Base-by-base conservation (phyloP, 768 basidiomycete genomes). In the Zangia roseola region DNA sequence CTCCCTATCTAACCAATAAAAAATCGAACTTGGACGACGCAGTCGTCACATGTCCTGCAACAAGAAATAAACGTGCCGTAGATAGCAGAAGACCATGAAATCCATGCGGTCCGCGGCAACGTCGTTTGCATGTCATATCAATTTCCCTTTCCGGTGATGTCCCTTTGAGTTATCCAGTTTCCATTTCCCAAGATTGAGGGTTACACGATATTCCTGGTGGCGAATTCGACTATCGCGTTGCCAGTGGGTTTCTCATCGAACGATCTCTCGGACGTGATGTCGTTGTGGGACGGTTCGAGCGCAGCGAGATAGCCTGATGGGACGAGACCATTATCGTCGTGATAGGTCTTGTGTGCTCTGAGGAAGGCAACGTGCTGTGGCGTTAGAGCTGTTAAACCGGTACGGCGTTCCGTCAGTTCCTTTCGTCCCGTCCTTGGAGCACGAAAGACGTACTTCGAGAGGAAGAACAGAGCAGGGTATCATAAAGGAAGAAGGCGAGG, bases 391-490 rank as follows among this genome's bases (percentile, higher is more conserved):
- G 37, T 49, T 38, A 10, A 24, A 52, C 13, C 14, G 13, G 46
- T 3, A n/a, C 10, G 2, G 26, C 46, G 39, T 20, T 26, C 16
- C 43, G 12, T 65, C 37, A 63, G 53, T 31, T 41, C 43, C 42
- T 33, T 21, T 33, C 33, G 34, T 13, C 30, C 52, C 26, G 33
- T 24, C 40, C 43, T 25, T 13, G 16, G 5, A 6, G 28, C 30
- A 6, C 17, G 6, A 31, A 24, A 37, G 7, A 65, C 77, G 50
- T 56, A 82, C 83, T 80, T 64, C 83, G 68, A 52, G 78, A 76
- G 10, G 79, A 80, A 60, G 86, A 84, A 20, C 70, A 63, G 21
- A 87, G 67, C 62, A 86, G 73, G 9, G 76, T 49, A 53, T 84
- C 80, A 45, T 86, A 84, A 23, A 84, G 48, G 43, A 72, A 49